Evolutionary conservation across 495 filamentous ascomycete genomes (phyloP), one percentile per base, ranked within the genome.

Genomic region (Thermothielavioides terrestris): DNA sequence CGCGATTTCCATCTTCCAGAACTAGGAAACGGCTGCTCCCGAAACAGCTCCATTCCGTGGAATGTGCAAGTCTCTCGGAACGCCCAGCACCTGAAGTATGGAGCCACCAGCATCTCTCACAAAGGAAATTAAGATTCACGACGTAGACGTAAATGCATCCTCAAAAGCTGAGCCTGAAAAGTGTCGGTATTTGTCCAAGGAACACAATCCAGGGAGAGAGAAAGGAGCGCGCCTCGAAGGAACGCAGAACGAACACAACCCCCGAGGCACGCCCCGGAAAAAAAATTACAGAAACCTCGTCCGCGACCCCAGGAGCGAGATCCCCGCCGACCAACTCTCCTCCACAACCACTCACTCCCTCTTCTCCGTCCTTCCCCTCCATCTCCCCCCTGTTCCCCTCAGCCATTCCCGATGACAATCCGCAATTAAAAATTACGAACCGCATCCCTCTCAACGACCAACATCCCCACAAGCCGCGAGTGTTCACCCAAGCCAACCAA

Each of bases 151-250:
- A 22, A 41, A 34, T 30, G 10, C 20, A 21, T 20, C 20, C 36
- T 18, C 15, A 52, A 32, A 28, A 34, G 14, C 14, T 10, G 40
- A 45, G 41, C 25, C 4, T 42, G 54, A 53, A 56, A 20, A 32
- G 54, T 44, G 54, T 53, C 39, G 43, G 15, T 43, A 43, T 32
- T 53, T 53, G 36, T 37, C 44, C 25, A 20, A 35, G 27, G 44
- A 47, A 47, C 43, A 53, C 51, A 25, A 23, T 53, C 41, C 42
- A 28, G 12, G 35, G 42, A 32, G 43, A 18, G 12, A 36, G 35
- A 50, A 32, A 50, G 23, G 12, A 36, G 22, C 22, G 15, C 31
- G 34, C 22, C 49, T 38, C 30, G 7, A 31, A 40, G 14, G 38
- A 34, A 40, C 17, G 12, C 25, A 27, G 10, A 34, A 22, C 10